Conservation (phyloP, 768 basidiomycete genomes). For the Boletus barrowsii region DNA sequence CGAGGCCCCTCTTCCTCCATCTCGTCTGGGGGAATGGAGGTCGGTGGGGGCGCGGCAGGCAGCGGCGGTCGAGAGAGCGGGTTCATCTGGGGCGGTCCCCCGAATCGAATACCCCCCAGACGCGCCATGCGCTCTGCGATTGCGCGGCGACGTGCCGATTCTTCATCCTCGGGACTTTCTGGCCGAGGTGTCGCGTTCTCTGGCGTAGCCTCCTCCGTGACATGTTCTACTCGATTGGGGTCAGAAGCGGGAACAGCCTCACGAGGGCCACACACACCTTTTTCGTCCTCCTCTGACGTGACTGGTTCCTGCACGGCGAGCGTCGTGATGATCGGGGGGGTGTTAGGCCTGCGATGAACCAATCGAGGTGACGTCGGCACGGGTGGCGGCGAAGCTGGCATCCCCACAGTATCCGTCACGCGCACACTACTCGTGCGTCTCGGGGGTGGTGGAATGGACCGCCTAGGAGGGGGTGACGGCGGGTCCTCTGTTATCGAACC, state of each 20-base stretch:
- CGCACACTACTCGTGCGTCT: constrained; percentile 23
- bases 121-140: constrained; percentile 96
- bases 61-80: constrained; percentile 38
- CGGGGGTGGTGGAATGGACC: constrained; percentile 22
- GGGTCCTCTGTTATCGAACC: constrained; percentile 13
- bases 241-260: neutral
- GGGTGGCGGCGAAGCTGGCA: constrained; percentile 19
- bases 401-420: constrained; percentile 5
- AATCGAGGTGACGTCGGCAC: constrained; percentile 17
- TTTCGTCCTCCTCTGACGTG: constrained; percentile 1
- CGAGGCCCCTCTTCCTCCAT: constrained; percentile 21
- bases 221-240: neutral
- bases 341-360: constrained; percentile 8
- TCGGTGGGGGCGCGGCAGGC: constrained; percentile 36
- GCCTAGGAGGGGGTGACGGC: constrained; percentile 11
- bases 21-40: constrained; percentile 30
- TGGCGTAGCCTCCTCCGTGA: constrained; percentile 12
- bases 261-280: constrained; percentile 1
- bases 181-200: constrained; percentile 9
- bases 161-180: constrained; percentile 39
- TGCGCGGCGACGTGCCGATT: constrained; percentile 56
- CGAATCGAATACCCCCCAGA: constrained; percentile 82
- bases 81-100: constrained; percentile 51
- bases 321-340: constrained; percentile 27
- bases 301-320: constrained; percentile 10